These are phyloP conservation scores for Pyrenula aspistea DNA, from an alignment of 495 filamentous ascomycete genomes.

Conservation along the genomic window DNA sequence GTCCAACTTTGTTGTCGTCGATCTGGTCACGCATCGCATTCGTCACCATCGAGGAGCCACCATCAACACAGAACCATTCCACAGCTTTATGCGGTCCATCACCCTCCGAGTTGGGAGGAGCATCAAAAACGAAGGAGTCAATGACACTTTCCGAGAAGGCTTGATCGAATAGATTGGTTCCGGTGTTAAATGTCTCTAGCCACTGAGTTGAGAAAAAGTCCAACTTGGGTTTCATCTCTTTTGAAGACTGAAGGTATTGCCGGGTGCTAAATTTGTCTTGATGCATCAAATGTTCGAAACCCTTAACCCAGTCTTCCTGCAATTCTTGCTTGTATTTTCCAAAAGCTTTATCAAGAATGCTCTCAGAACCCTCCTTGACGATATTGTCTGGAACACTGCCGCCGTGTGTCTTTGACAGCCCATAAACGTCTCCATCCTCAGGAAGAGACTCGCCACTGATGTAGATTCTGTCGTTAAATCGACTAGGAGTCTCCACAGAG, in stretches of 20 bases:
- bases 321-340: neutral
- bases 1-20: too few relatives aligned
- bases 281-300: neutral
- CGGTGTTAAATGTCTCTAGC: neutral
- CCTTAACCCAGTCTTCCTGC: neutral
- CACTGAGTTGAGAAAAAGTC: neutral
- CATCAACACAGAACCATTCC: slow-evolving; percentile 10
- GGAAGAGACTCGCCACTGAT: neutral
- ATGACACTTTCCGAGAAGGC: slow-evolving; percentile 20
- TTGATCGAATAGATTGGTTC: slow-evolving; percentile 21
- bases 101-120: too few relatives aligned
- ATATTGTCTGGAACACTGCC: neutral
- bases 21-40: too few relatives aligned
- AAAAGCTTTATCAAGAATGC: neutral
- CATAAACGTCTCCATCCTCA: neutral
- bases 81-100: too few relatives aligned
- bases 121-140: slow-evolving; percentile 22
- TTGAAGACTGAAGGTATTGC: slow-evolving; percentile 6
- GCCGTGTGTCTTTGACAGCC: neutral
- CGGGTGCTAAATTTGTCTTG: neutral
- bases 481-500: neutral
- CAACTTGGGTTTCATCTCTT: neutral
- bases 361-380: neutral
- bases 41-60: slow-evolving; percentile 8
- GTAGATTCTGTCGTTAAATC: neutral